Evolutionary conservation across 2,329 filamentous ascomycete genomes (phyloP).

Genomic region (Arthroderma uncinatum): DNA sequence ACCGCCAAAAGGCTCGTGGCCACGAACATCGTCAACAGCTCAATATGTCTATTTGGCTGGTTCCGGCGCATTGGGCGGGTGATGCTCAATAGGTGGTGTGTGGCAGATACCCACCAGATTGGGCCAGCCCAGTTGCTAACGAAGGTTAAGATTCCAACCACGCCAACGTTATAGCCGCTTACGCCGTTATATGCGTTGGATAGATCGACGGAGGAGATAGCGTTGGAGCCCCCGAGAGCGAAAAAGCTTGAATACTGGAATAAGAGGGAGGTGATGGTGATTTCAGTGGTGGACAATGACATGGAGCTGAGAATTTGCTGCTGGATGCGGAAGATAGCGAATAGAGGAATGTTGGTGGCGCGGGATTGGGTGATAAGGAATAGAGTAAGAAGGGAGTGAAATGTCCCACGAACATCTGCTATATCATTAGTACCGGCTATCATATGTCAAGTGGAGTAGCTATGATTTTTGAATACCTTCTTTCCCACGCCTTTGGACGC

Average conservation of each 20-base stretch:
- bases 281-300: slow-evolving; percentile 40
- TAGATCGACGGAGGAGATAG: slow-evolving; percentile 89
- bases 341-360: slow-evolving; percentile 72
- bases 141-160: slow-evolving; percentile 76
- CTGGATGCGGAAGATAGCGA: slow-evolving; percentile 60
- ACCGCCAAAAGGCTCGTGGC: slow-evolving; percentile 56
- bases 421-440: background rate
- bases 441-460: background rate
- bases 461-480: background rate
- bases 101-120: slow-evolving; percentile 70
- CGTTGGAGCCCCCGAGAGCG: slow-evolving; percentile 78
- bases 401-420: slow-evolving; percentile 18
- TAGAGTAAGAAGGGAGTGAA: slow-evolving; percentile 63
- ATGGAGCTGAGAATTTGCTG: slow-evolving; percentile 42
- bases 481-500: background rate
- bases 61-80: slow-evolving; percentile 10
- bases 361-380: slow-evolving; percentile 81
- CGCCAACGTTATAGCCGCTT: slow-evolving; percentile 62
- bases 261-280: slow-evolving; percentile 61
- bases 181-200: slow-evolving; percentile 94
- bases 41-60: slow-evolving; percentile 25
- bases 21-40: slow-evolving; percentile 59
- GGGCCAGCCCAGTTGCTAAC: slow-evolving; percentile 83
- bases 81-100: slow-evolving; percentile 26
- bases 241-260: slow-evolving; percentile 80